Percentiles rank a stretch among this genome's conserved stretches.
Conservation (phyloP, 805 yeast genomes). For the Pichia occidentalis region DNA sequence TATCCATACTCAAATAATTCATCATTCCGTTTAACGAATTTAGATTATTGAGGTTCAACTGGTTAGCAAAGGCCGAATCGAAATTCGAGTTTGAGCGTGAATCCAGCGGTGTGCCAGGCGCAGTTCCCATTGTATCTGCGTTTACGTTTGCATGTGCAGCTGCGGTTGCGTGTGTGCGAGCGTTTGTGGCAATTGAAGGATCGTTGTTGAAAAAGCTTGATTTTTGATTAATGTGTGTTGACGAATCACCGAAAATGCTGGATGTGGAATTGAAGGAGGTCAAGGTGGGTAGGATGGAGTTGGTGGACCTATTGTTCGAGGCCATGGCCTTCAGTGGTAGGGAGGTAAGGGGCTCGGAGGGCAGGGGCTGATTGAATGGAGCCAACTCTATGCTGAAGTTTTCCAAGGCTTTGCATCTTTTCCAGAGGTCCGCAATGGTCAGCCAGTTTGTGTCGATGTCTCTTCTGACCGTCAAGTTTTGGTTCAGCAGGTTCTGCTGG, state of each 20-base stretch:
- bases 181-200: too few species aligned
- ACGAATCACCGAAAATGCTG: constrained; percentile 14
- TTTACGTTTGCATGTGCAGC: too few species aligned
- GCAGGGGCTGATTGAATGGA: constrained; percentile 8
- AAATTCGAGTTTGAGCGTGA: constrained; percentile 10
- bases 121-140: too few species aligned
- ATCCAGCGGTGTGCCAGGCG: constrained; percentile 5
- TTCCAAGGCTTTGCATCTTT: not conserved
- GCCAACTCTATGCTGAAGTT: not conserved
- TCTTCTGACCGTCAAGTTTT: constrained; percentile 51
- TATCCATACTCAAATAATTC: constrained; percentile 2
- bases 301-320: too few species aligned
- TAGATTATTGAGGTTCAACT: not conserved
- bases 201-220: too few species aligned
- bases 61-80: not conserved
- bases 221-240: too few species aligned
- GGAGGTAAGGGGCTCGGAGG: too few species aligned
- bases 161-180: too few species aligned
- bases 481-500: constrained; percentile 48
- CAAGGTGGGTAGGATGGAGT: constrained; percentile 11
- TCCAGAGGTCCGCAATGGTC: constrained; percentile 45
- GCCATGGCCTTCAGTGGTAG: too few species aligned
- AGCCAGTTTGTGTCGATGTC: constrained; percentile 45
- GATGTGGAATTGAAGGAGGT: constrained; percentile 15
- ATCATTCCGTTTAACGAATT: not conserved